A percentile compares a stretch with the other conserved stretches of the same genome.
Conservation (phyloP, 257 asterid species). For the Solanum paucissectum region DNA sequence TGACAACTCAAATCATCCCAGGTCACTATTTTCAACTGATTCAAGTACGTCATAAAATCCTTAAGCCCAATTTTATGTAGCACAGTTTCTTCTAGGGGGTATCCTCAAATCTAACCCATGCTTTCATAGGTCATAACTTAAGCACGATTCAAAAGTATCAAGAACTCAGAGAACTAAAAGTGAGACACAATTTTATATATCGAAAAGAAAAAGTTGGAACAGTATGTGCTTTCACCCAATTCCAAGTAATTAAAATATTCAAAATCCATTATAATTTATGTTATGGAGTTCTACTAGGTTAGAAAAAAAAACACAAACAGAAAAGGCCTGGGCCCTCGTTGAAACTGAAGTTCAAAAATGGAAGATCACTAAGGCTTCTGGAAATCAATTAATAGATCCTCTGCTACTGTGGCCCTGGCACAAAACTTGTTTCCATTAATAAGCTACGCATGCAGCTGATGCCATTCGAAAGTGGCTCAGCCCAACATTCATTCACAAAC, state of each 20-base stretch:
- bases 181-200: not conserved
- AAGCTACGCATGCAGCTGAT: not conserved
- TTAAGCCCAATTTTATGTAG: not conserved
- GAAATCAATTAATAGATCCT: not conserved
- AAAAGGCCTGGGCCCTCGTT: not conserved
- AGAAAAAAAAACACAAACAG: not conserved
- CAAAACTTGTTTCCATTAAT: not conserved
- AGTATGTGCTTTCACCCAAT: not conserved
- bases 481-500: not conserved
- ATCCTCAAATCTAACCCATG: not conserved
- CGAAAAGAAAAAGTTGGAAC: not conserved
- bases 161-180: not conserved
- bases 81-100: not conserved
- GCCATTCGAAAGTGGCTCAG: not conserved
- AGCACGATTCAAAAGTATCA: not conserved
- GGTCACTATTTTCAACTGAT: not conserved
- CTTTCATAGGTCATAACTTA: not conserved
- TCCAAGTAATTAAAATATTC: not conserved
- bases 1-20: not conserved
- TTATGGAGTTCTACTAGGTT: not conserved
- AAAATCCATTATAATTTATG: not conserved
- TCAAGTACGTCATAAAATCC: not conserved
- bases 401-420: not conserved
- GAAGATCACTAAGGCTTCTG: not conserved
- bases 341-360: not conserved